A percentile compares a stretch with the other conserved stretches of the same genome.
These are phyloP conservation scores for Ceratocystis huliohia DNA, from an alignment of 2,329 filamentous ascomycete species.

Conservation along the genomic window DNA sequence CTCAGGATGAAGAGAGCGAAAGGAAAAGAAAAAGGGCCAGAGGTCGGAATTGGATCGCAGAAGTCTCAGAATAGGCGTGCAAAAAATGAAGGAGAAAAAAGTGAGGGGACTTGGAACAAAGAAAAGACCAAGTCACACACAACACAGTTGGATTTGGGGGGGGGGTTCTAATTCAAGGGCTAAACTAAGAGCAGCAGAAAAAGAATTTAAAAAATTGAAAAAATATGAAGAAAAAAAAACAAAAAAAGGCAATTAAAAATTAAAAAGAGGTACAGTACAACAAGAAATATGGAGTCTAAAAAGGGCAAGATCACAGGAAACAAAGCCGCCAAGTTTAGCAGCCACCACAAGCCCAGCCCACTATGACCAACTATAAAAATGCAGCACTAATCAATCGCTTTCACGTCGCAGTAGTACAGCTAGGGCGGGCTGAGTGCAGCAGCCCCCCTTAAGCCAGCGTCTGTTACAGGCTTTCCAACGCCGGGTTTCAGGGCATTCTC, in stretches of 20 bases:
- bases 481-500: background rate
- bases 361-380: too few relatives aligned
- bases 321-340: too few relatives aligned
- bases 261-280: background rate
- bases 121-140: slow-evolving; percentile 12
- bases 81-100: slow-evolving; percentile 8
- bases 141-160: background rate
- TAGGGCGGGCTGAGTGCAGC: background rate
- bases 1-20: background rate
- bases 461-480: too few relatives aligned
- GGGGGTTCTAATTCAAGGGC: background rate
- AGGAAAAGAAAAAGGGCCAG: slow-evolving; percentile 5
- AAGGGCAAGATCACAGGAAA: too few relatives aligned
- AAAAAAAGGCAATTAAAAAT: background rate
- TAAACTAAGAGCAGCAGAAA: background rate
- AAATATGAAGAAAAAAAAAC: background rate
- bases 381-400: too few relatives aligned
- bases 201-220: background rate
- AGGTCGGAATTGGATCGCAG: background rate
- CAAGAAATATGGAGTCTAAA: too few relatives aligned
- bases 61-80: background rate
- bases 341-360: too few relatives aligned
- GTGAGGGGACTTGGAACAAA: slow-evolving; percentile 8
- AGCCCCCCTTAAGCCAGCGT: too few relatives aligned
- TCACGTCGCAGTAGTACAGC: too few relatives aligned